Percentiles rank a stretch among this genome's conserved stretches.
These are phyloP conservation scores for Fonsecaea erecta DNA, from an alignment of 2,329 filamentous ascomycete species.

Conservation along the genomic window DNA sequence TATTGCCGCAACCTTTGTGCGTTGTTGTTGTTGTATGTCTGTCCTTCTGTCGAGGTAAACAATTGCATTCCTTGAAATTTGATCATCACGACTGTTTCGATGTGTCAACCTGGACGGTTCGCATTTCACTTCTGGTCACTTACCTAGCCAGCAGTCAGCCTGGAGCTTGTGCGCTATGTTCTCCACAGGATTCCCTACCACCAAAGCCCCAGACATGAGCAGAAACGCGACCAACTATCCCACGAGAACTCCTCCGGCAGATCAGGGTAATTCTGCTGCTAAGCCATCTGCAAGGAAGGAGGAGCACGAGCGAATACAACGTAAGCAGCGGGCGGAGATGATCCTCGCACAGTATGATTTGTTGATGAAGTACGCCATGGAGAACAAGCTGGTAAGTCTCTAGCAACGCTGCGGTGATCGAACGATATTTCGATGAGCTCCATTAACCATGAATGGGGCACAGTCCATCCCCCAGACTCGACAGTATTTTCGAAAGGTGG, in stretches of 20 bases:
- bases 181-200: background rate
- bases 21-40: background rate
- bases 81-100: background rate
- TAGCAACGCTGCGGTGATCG: conserved; percentile 2
- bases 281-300: background rate
- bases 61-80: background rate
- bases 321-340: conserved; percentile 21
- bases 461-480: conserved; percentile 35
- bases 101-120: background rate
- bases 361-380: conserved; percentile 47
- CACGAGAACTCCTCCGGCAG: background rate
- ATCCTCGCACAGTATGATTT: conserved; percentile 35
- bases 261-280: background rate
- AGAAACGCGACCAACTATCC: background rate
- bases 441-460: conserved; percentile 1
- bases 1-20: background rate
- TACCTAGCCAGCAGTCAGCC: too few relatives aligned
- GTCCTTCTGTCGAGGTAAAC: background rate
- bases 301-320: conserved; percentile 18
- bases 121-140: background rate
- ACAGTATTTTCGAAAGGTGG: conserved; percentile 35
- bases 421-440: background rate
- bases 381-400: conserved; percentile 44
- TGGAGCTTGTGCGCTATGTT: background rate
- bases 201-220: background rate